phyloP scores from a whole-genome alignment of 805 yeast genomes.

The Nakazawaea ernobii region DNA sequence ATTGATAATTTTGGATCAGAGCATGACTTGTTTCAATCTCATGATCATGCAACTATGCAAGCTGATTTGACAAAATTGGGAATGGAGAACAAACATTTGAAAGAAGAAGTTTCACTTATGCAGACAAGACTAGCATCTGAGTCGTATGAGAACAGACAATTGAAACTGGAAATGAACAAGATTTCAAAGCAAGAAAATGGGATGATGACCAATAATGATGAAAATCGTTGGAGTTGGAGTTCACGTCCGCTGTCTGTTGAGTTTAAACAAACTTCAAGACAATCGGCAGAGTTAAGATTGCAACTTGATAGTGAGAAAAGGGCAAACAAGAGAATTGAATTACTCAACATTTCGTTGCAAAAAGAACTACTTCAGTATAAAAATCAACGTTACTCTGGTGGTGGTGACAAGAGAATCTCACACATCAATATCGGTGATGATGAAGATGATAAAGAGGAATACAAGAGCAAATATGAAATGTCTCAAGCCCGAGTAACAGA shows the following conservation, averaged over 20 bases:
- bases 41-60: conserved; percentile 32
- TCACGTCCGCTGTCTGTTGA: not conserved
- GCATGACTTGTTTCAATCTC: too few relatives aligned
- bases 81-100: conserved; percentile 22
- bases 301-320: conserved; percentile 20
- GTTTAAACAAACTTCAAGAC: conserved; percentile 1
- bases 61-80: conserved; percentile 3
- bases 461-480: conserved; percentile 39
- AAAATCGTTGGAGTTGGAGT: not conserved
- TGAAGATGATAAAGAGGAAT: conserved; percentile 27
- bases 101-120: conserved; percentile 52
- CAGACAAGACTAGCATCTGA: conserved; percentile 65
- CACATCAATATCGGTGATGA: conserved; percentile 25
- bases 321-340: conserved; percentile 26
- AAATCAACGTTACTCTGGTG: conserved; percentile 13
- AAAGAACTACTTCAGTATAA: conserved; percentile 28
- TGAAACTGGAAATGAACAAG: conserved; percentile 28
- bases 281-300: not conserved
- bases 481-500: conserved; percentile 38
- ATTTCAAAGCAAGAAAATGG: conserved; percentile 22
- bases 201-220: not conserved
- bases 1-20: not conserved
- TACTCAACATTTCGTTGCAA: conserved; percentile 26
- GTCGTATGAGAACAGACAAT: conserved; percentile 49
- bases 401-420: conserved; percentile 11